Percentiles rank a stretch among this genome's conserved stretches.
These are phyloP conservation scores for Biscutella laevigata DNA, from an alignment of 441 rosid species.

Conservation along the genomic window DNA sequence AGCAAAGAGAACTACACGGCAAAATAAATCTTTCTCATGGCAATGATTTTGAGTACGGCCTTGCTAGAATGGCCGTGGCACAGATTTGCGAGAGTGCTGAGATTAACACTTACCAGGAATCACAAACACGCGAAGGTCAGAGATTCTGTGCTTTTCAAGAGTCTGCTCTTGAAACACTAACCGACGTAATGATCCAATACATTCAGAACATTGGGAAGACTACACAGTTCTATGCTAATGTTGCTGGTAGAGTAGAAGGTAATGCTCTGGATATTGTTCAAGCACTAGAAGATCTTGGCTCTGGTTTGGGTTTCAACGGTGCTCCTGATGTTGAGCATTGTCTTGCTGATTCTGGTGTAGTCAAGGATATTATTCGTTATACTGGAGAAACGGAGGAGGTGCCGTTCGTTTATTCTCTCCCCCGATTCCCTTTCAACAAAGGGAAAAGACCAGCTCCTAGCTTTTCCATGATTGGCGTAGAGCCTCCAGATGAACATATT, in stretches of 20 bases:
- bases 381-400: slow-evolving; percentile 41
- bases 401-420: slow-evolving; percentile 62
- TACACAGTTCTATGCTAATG: slow-evolving; percentile 47
- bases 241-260: slow-evolving; percentile 56
- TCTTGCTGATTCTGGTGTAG: slow-evolving; percentile 50
- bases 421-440: slow-evolving; percentile 52
- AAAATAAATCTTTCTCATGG: slow-evolving; percentile 28
- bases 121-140: slow-evolving; percentile 56
- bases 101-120: slow-evolving; percentile 37
- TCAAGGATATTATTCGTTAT: slow-evolving; percentile 57
- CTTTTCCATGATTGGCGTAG: slow-evolving; percentile 45
- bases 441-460: slow-evolving; percentile 41
- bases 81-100: slow-evolving; percentile 74
- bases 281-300: slow-evolving; percentile 64
- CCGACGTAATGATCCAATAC: slow-evolving; percentile 49
- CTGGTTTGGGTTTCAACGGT: slow-evolving; percentile 45
- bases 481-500: slow-evolving; percentile 64
- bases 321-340: slow-evolving; percentile 62
- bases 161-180: slow-evolving; percentile 63
- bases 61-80: slow-evolving; percentile 62
- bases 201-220: slow-evolving; percentile 46
- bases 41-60: slow-evolving; percentile 45
- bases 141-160: slow-evolving; percentile 74
- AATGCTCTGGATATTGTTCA: slow-evolving; percentile 64
- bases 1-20: slow-evolving; percentile 29